Base-by-base conservation (phyloP, 2,329 filamentous ascomycete species). In the Chlorencoelia australis region DNA sequence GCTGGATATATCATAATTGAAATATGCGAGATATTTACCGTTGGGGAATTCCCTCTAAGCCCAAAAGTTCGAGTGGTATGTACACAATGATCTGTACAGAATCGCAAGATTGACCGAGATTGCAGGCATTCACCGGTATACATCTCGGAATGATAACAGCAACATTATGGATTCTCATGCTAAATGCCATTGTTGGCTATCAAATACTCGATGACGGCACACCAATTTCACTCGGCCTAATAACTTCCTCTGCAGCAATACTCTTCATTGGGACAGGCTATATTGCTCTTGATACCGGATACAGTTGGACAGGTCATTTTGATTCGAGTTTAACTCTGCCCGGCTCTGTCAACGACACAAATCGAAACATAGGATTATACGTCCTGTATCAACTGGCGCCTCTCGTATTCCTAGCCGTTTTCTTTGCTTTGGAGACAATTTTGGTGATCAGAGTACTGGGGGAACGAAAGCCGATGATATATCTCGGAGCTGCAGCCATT, bases 141-240 rank as follows among this genome's bases (percentile, higher is more conserved):
- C 91, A 98, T 58, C 75, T 98, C 40, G 91, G 85, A 42, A 75
- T 88, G 46, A 94, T 98, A 40, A 74, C 82, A 38, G 85, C 89
- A 11, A 88, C 87, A 1, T 73, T 78, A 31, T 98, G 89, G 89
- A 77, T 94, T 21, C 71, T 98, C 4, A 75, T 96, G 63, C 70
- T 96, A 49, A 96, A 96, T 55, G 87, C 85, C 4, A 65, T 93
- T 4, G 86, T 98, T 30, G 91, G 91, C 30, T 98, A 84, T 59
- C 91, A 98, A 58, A 64, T 96, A 15, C 68, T 96, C 29, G 91
- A 98, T 49, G 91, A 98, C 51, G 91, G 91, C 31, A 98, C 91
- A 1, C 70, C 82, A 1, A 60, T 93, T 16, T 96, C 89, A 0
- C 54, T 96, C 10, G 81, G 74, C 5, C 69, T 96, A 4, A 76